Conservation (phyloP, 2,329 filamentous ascomycete genomes). For the Grosmannia clavigera region DNA sequence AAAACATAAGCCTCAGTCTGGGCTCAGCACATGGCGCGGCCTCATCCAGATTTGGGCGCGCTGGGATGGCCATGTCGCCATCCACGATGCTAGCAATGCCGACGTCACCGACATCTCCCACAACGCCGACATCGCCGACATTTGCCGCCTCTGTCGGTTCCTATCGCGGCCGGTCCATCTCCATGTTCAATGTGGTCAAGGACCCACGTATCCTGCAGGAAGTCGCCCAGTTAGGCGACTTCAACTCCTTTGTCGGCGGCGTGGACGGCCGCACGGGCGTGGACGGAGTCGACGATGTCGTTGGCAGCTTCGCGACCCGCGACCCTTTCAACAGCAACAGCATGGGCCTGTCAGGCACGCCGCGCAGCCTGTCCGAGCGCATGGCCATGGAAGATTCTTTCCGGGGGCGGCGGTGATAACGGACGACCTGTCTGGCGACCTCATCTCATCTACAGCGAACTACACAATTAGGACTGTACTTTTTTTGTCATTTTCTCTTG, state of each 20-base stretch:
- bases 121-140: constrained; percentile 5
- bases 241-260: constrained; percentile 29
- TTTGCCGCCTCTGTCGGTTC: constrained; percentile 22
- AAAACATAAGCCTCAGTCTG: neutral
- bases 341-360: constrained; percentile 12
- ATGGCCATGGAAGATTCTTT: constrained; percentile 15
- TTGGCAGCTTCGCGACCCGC: neutral
- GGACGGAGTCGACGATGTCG: constrained; percentile 12
- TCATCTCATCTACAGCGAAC: neutral
- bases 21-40: neutral
- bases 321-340: neutral
- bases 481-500: neutral
- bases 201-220: constrained; percentile 24
- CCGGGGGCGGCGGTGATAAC: neutral
- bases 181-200: constrained; percentile 23
- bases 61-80: neutral
- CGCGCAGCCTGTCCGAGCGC: constrained; percentile 21
- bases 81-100: neutral
- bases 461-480: neutral
- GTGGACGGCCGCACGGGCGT: constrained; percentile 20
- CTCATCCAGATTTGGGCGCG: neutral
- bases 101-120: neutral
- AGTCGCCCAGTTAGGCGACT: constrained; percentile 24
- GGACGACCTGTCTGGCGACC: too few species aligned
- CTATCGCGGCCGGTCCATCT: constrained; percentile 26